Evolutionary conservation across 2,329 filamentous ascomycete genomes (phyloP).

Genomic region (Monosporascus ibericus): DNA sequence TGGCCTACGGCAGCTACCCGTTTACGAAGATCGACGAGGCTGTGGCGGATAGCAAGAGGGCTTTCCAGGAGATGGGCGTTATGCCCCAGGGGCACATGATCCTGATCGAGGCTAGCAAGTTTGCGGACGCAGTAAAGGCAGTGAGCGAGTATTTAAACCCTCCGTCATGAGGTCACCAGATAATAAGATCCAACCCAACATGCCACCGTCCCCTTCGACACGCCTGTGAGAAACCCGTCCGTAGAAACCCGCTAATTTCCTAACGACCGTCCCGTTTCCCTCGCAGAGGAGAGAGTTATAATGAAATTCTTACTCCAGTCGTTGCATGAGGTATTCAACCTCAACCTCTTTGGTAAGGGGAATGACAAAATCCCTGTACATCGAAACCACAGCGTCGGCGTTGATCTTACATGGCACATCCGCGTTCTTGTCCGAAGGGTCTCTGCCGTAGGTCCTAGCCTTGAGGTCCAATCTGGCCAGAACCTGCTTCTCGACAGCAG

Average conservation of each 20-base stretch:
- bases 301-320: slow-evolving; percentile 47
- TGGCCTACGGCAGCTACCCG: slow-evolving; percentile 63
- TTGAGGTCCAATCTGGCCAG: slow-evolving; percentile 81
- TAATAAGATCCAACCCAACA: background rate
- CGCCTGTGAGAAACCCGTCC: background rate
- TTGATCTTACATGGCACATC: slow-evolving; percentile 74
- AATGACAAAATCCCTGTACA: slow-evolving; percentile 92
- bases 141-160: slow-evolving; percentile 67
- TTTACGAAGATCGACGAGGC: slow-evolving; percentile 79
- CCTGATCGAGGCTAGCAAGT: slow-evolving; percentile 74
- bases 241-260: background rate
- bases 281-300: background rate
- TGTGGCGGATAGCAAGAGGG: slow-evolving; percentile 82
- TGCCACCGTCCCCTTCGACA: background rate
- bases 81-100: slow-evolving; percentile 79
- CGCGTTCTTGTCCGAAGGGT: slow-evolving; percentile 60
- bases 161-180: slow-evolving; percentile 24
- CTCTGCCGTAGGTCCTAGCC: slow-evolving; percentile 87
- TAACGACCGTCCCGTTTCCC: background rate
- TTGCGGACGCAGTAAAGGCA: slow-evolving; percentile 68
- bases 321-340: slow-evolving; percentile 96
- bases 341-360: slow-evolving; percentile 97
- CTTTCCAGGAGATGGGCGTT: slow-evolving; percentile 90
- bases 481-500: slow-evolving; percentile 84
- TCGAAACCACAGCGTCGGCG: slow-evolving; percentile 80